Evolutionary conservation across 495 filamentous ascomycete species (phyloP).

Genomic region (Penicillium coffeae): DNA sequence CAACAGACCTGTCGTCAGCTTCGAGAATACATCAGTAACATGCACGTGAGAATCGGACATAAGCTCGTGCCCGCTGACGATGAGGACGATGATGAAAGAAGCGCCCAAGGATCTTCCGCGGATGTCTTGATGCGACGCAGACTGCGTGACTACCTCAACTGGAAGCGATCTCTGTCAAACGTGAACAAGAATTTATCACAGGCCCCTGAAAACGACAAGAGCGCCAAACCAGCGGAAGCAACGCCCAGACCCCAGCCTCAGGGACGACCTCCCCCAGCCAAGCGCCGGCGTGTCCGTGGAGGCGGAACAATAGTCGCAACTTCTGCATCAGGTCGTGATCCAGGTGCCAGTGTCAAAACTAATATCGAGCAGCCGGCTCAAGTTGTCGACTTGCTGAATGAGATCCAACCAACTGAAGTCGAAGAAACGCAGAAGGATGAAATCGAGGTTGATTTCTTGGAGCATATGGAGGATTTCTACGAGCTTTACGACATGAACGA

Average conservation of each 20-base stretch:
- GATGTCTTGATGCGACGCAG: slow-evolving; percentile 84
- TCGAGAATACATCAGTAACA: slow-evolving; percentile 84
- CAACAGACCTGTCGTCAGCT: slow-evolving; percentile 84
- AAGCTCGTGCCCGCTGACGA: slow-evolving; percentile 4
- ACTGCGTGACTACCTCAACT: slow-evolving; percentile 83
- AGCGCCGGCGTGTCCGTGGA: slow-evolving; percentile 84
- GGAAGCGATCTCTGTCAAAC: slow-evolving; percentile 86
- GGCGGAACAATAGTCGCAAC: slow-evolving; percentile 53
- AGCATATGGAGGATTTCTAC: slow-evolving; percentile 89
- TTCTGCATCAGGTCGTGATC: slow-evolving; percentile 50
- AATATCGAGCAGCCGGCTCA: slow-evolving; percentile 79
- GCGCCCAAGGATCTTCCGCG: slow-evolving; percentile 61
- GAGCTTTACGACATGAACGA: slow-evolving; percentile 91
- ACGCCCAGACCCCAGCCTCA: slow-evolving; percentile 31
- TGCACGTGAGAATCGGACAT: slow-evolving; percentile 68
- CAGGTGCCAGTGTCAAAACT: slow-evolving; percentile 66
- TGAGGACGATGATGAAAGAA: slow-evolving; percentile 32
- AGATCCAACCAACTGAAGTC: slow-evolving; percentile 61
- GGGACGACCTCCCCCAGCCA: slow-evolving; percentile 73
- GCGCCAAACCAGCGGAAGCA: slow-evolving; percentile 18
- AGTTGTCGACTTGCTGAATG: slow-evolving; percentile 61
- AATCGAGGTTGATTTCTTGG: slow-evolving; percentile 72
- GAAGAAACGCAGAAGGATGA: slow-evolving; percentile 69
- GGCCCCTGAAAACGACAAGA: slow-evolving; percentile 10
- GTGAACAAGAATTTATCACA: slow-evolving; percentile 70